These are phyloP conservation scores for Geotrichum aggregatum DNA, from an alignment of 1,139 yeast species.

Conservation along the genomic window DNA sequence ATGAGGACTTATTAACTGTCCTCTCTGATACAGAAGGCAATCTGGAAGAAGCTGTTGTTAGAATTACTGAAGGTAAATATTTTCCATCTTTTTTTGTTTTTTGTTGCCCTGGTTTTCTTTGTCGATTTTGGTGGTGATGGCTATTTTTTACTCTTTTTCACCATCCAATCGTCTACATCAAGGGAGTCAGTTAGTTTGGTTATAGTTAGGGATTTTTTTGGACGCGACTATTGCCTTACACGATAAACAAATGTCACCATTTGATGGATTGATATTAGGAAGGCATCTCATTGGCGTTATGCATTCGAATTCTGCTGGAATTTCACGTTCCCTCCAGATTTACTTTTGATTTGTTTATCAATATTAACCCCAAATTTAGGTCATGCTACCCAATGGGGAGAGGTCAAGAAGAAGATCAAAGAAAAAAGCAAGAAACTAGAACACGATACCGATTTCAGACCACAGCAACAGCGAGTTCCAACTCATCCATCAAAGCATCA, in stretches of 20 bases:
- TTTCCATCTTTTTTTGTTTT: neutral
- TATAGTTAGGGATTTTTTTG: too few species aligned
- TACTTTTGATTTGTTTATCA: neutral
- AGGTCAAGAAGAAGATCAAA: constrained; percentile 53
- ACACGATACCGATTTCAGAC: constrained; percentile 3
- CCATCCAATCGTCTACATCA: neutral
- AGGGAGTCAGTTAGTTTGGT: neutral
- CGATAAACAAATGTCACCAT: too few species aligned
- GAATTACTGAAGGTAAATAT: constrained; percentile 68
- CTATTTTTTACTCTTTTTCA: neutral
- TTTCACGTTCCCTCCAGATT: neutral
- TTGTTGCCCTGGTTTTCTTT: neutral
- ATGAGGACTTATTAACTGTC: constrained; percentile 72
- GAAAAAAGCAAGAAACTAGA: constrained; percentile 40
- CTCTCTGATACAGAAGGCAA: constrained; percentile 69
- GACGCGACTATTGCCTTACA: too few species aligned
- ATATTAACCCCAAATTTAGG: constrained; percentile 24
- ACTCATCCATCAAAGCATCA: constrained; percentile 10
- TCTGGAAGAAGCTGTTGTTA: constrained; percentile 73
- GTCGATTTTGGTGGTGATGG: constrained; percentile 8
- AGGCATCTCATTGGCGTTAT: too few species aligned
- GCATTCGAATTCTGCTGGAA: neutral
- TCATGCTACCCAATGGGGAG: constrained; percentile 56
- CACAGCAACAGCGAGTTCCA: neutral
- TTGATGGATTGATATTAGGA: neutral